Evolutionary conservation across 495 filamentous ascomycete species (phyloP), one percentile per base, ranked within the genome.

Genomic region (Darksidea phi): DNA sequence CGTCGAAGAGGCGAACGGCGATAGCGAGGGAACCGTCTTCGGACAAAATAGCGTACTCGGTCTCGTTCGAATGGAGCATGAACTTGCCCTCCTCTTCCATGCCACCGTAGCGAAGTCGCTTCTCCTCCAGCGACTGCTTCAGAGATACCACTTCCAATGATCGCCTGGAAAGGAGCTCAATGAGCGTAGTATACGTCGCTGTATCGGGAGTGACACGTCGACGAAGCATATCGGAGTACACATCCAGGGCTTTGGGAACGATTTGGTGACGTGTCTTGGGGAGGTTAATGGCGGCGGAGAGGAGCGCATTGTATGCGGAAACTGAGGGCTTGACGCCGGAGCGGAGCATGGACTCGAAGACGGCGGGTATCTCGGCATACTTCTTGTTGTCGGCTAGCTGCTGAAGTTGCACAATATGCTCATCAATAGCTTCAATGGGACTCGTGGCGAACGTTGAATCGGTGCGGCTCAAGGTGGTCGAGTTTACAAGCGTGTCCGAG

Each of bases 181-280:
- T 87, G 11, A 98, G 75, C 2, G 87, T 90, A 68, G 89, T 83
- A 74, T 95, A 97, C 6, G 91, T 97, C 53, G 86, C 81, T 58
- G 86, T 84, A 69, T 95, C 86, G 15, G 93, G 93, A 24, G 80
- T 74, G 42, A 97, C 86, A 67, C 86, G 87, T 48, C 91, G 88
- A 60, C 88, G 82, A 64, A 96, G 86, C 93, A 98, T 96, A 72
- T 97, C 90, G 42, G 90, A 87, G 76, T 97, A 97, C 57, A 97
- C 87, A 79, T 92, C 91, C 48, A 97, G 82, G 6, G 89, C 91
- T 75, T 95, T 96, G 47, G 89, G 84, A 23, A 96, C 86, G 10
- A 91, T 81, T 74, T 91, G 88, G 49, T 86, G 84, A 70, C 85
- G 85, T 67, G 89, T 83, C 6, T 77, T 77, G 0, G 87, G 82